Conservation (phyloP, 768 basidiomycete species). For the Phaffia australis region DNA sequence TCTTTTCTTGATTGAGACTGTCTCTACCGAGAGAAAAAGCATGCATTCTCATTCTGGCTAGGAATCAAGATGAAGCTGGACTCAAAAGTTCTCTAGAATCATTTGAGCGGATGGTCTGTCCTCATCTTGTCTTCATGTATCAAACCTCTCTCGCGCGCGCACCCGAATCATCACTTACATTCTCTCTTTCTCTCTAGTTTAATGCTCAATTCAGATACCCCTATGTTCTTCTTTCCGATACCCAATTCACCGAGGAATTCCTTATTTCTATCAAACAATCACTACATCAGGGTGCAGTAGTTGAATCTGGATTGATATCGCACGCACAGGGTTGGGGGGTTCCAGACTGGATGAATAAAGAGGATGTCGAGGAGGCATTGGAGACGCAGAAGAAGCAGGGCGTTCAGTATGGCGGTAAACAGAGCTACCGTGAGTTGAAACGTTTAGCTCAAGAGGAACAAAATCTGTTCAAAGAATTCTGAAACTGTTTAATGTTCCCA, state of each 20-base stretch:
- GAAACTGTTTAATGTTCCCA: not conserved
- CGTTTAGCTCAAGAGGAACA: not conserved
- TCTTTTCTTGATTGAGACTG: not conserved
- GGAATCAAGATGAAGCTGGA: slow-evolving; percentile 13
- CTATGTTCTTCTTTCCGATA: slow-evolving; percentile 20
- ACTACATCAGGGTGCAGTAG: not conserved
- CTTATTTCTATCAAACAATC: slow-evolving; percentile 1
- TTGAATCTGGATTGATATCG: slow-evolving; percentile 15
- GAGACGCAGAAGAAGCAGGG: slow-evolving; percentile 4
- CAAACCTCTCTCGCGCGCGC: not conserved
- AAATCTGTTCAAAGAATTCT: not conserved
- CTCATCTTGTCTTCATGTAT: not conserved
- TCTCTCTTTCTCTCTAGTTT: not conserved
- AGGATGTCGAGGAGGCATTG: slow-evolving; percentile 1
- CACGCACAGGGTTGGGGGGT: slow-evolving; percentile 24
- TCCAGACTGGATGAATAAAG: slow-evolving; percentile 21
- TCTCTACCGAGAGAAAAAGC: slow-evolving; percentile 10
- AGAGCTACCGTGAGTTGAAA: slow-evolving; percentile 12
- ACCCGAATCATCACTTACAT: not conserved
- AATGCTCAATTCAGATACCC: slow-evolving; percentile 23
- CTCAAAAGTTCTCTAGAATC: slow-evolving; percentile 4
- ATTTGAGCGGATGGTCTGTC: slow-evolving; percentile 17
- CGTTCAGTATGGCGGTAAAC: slow-evolving; percentile 21
- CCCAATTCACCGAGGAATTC: not conserved
- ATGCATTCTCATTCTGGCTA: slow-evolving; percentile 19